Evolutionary conservation across 345 rosid genomes (phyloP).

Genomic region (Clausena lansium): DNA sequence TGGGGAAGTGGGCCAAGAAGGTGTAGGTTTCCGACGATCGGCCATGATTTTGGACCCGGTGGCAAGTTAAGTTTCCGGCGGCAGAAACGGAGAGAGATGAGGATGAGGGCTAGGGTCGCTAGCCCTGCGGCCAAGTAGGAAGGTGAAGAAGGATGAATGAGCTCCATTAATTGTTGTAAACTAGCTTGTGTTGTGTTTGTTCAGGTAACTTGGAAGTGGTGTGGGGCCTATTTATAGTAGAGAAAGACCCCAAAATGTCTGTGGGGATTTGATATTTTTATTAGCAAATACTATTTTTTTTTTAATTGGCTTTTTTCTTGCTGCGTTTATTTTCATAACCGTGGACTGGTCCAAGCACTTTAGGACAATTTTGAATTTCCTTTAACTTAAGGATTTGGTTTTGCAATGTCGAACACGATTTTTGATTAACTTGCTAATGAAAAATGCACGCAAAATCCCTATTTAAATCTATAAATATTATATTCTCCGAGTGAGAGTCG

Average conservation of each 20-base stretch:
- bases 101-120: constrained; percentile 30
- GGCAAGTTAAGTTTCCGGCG: constrained; percentile 40
- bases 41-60: constrained; percentile 69
- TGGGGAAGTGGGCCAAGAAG: constrained; percentile 64
- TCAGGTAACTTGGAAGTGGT: no score
- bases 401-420: no score
- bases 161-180: constrained; percentile 11
- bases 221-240: neutral
- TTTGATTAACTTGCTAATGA: no score
- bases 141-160: constrained; percentile 15
- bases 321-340: no score
- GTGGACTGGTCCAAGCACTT: no score
- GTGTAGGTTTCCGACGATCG: constrained; percentile 66
- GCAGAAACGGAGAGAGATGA: constrained; percentile 34
- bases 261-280: neutral
- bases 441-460: no score
- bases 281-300: neutral
- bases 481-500: no score
- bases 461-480: no score
- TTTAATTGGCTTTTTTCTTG: no score
- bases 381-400: no score
- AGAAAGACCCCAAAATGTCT: neutral
- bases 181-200: neutral
- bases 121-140: constrained; percentile 26
- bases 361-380: no score